Conservation (phyloP, 306 rosid genomes). For the Clitoria ternatea region DNA sequence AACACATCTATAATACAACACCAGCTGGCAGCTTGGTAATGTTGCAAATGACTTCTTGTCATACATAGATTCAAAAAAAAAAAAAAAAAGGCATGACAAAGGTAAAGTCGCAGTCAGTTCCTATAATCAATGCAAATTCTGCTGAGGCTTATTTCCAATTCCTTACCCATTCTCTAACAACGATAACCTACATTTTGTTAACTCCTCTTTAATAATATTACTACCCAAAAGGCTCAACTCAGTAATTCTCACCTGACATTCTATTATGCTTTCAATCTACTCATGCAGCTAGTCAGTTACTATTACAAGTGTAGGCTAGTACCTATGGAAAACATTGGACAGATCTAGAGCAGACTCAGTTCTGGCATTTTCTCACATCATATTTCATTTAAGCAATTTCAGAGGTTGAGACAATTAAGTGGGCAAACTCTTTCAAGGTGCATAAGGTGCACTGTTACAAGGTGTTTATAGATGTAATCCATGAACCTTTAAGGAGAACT, state of each 20-base stretch:
- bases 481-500: too few relatives aligned
- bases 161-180: conserved; percentile 3
- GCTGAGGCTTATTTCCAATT: not conserved
- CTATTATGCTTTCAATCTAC: not conserved
- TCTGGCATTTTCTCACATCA: not conserved
- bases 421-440: not conserved
- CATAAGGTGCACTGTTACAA: not conserved
- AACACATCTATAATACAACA: not conserved
- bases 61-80: not conserved
- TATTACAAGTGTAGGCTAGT: too few relatives aligned
- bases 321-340: not conserved
- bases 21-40: not conserved
- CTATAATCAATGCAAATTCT: not conserved
- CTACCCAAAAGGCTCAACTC: not conserved
- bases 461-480: not conserved
- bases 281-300: not conserved
- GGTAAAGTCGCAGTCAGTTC: not conserved
- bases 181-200: not conserved
- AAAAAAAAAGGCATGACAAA: not conserved
- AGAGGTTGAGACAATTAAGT: not conserved
- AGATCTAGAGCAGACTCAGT: not conserved
- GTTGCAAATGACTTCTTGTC: not conserved
- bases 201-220: not conserved
- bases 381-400: too few relatives aligned
- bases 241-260: not conserved